A percentile compares a stretch with the other conserved stretches of the same genome.
Evolutionary conservation across 2,329 filamentous ascomycete genomes (phyloP).

Genomic region (Colletotrichum simmondsii): DNA sequence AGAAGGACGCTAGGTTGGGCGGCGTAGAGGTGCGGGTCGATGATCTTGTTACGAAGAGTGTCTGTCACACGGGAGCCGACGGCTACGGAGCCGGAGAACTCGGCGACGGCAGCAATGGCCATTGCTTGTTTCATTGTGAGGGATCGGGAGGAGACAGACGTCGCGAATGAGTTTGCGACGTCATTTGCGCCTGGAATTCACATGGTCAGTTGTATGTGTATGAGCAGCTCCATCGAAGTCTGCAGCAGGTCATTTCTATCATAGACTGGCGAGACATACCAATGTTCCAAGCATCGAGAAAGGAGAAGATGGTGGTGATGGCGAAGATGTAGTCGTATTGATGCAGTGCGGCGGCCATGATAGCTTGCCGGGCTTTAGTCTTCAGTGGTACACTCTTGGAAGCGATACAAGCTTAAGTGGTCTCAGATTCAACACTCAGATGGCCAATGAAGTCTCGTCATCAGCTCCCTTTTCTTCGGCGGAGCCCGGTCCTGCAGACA

Average conservation of each 20-base stretch:
- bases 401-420: background rate
- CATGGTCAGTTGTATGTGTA: slow-evolving; percentile 49
- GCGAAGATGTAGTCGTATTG: slow-evolving; percentile 74
- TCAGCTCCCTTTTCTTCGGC: slow-evolving; percentile 5
- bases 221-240: slow-evolving; percentile 64
- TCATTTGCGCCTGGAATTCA: slow-evolving; percentile 55
- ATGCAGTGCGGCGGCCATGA: slow-evolving; percentile 50
- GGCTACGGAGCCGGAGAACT: slow-evolving; percentile 55
- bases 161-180: slow-evolving; percentile 60
- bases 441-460: background rate
- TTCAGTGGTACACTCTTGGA: background rate
- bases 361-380: background rate
- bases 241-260: background rate
- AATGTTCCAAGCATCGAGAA: slow-evolving; percentile 75
- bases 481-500: slow-evolving; percentile 12
- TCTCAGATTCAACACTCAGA: background rate
- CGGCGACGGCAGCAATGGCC: slow-evolving; percentile 53
- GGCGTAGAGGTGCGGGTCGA: slow-evolving; percentile 55
- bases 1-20: slow-evolving; percentile 59
- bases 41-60: slow-evolving; percentile 59
- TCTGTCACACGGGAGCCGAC: slow-evolving; percentile 51
- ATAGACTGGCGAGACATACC: slow-evolving; percentile 72
- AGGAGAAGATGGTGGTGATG: slow-evolving; percentile 72
- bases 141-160: slow-evolving; percentile 57
- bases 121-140: slow-evolving; percentile 59